A percentile compares a stretch with the other conserved stretches of the same genome.
phyloP scores from a whole-genome alignment of 768 basidiomycete genomes.

The Termitomyces sp. region DNA sequence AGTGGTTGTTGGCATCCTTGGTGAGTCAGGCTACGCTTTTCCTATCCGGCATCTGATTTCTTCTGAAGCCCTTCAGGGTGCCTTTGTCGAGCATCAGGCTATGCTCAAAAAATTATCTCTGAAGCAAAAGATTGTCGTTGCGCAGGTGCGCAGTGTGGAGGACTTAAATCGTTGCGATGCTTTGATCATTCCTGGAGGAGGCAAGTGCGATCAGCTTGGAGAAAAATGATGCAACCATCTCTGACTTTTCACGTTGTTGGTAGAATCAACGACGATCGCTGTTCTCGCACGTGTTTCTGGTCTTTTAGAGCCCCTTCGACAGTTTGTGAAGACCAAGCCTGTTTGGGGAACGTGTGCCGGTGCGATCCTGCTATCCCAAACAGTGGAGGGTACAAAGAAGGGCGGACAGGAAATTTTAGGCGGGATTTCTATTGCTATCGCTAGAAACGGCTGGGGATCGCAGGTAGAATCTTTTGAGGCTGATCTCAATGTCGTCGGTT shows the following conservation, averaged over 20 bases:
- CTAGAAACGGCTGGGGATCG: constrained; percentile 92
- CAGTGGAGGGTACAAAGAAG: constrained; percentile 74
- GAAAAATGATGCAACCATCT: neutral
- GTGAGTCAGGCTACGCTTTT: constrained; percentile 28
- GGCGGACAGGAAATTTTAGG: constrained; percentile 86
- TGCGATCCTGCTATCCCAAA: constrained; percentile 81
- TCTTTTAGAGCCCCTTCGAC: constrained; percentile 74
- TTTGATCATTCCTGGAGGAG: constrained; percentile 92
- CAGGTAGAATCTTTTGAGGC: constrained; percentile 93
- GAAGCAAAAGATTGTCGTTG: constrained; percentile 41
- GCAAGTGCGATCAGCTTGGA: constrained; percentile 32
- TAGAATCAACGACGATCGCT: constrained; percentile 92
- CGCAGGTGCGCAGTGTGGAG: constrained; percentile 70
- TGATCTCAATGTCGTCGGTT: constrained; percentile 59
- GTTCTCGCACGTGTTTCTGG: constrained; percentile 71
- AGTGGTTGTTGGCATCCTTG: constrained; percentile 50
- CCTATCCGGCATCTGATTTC: neutral
- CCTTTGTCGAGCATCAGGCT: constrained; percentile 83
- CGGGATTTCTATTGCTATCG: constrained; percentile 76
- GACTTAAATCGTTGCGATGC: constrained; percentile 79
- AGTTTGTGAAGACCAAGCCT: constrained; percentile 70
- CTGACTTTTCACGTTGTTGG: neutral
- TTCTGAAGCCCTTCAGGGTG: constrained; percentile 81
- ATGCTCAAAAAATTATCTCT: constrained; percentile 60
- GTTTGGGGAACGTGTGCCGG: constrained; percentile 98